Conservation (phyloP, 2,329 filamentous ascomycete species). For the Penicillium sp. region DNA sequence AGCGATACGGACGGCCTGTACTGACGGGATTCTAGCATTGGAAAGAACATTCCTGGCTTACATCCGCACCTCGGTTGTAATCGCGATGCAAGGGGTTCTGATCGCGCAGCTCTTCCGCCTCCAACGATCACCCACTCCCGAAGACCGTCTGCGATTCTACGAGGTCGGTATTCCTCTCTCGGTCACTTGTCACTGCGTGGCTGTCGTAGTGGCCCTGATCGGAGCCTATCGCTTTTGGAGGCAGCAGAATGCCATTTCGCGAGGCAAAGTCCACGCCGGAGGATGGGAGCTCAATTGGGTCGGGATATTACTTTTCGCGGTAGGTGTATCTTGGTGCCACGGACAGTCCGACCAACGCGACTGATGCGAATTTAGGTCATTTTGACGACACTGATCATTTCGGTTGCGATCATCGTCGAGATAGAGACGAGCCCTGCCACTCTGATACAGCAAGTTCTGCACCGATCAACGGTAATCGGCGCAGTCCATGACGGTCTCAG, state of each 20-base stretch:
- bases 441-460: constrained; percentile 1
- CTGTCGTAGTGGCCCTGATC: constrained; percentile 51
- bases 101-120: constrained; percentile 67
- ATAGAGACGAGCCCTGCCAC: constrained; percentile 2
- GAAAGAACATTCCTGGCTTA: constrained; percentile 74
- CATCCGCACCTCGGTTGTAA: constrained; percentile 66
- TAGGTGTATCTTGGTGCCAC: constrained; percentile 38
- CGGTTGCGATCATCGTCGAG: constrained; percentile 19
- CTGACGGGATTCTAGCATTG: constrained; percentile 53
- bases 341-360: not conserved
- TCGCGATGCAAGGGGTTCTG: constrained; percentile 65
- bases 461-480: not conserved
- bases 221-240: constrained; percentile 61
- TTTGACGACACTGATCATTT: constrained; percentile 17
- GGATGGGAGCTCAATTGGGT: constrained; percentile 59
- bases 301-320: constrained; percentile 47
- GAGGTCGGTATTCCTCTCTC: constrained; percentile 61
- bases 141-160: constrained; percentile 58
- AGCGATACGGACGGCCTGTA: not conserved
- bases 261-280: constrained; percentile 57
- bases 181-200: constrained; percentile 49
- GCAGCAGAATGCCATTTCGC: constrained; percentile 58
- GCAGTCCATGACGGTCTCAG: not conserved
- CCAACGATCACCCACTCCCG: constrained; percentile 36
- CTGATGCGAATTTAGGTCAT: constrained; percentile 17